A percentile compares a stretch with the other conserved stretches of the same genome.
Evolutionary conservation across 164 flowering plant species (phyloP).

Genomic region (Hamamelis virginiana): DNA sequence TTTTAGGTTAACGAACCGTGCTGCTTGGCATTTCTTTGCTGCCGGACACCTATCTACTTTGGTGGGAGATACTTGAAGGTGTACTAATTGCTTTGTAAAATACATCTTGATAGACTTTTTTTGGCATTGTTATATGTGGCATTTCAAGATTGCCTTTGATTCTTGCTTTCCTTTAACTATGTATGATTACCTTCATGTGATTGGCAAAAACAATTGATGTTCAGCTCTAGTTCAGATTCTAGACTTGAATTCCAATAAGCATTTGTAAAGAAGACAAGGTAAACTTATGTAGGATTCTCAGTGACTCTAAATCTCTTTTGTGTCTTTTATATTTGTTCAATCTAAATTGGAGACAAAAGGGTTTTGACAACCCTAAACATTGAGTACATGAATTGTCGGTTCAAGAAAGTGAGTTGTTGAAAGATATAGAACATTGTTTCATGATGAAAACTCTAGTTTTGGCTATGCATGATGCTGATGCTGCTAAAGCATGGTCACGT

Average conservation of each 20-base stretch:
- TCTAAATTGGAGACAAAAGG: neutral
- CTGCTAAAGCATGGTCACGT: too few relatives aligned
- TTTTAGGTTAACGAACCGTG: slow-evolving; percentile 65
- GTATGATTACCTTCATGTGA: neutral
- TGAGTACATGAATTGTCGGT: neutral
- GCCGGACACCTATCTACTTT: slow-evolving; percentile 61
- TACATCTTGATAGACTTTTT: neutral
- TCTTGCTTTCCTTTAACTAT: too few relatives aligned
- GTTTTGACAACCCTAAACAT: neutral
- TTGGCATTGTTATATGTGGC: neutral
- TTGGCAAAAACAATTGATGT: neutral
- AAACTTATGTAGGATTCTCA: too few relatives aligned
- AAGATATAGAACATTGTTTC: neutral
- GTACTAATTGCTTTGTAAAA: slow-evolving; percentile 8
- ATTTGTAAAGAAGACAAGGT: too few relatives aligned
- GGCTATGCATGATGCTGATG: too few relatives aligned
- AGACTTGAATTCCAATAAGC: too few relatives aligned
- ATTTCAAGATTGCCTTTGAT: too few relatives aligned
- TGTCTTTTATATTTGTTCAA: neutral
- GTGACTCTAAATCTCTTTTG: too few relatives aligned
- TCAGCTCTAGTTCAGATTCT: too few relatives aligned
- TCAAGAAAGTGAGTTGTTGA: neutral
- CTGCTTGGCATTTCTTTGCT: slow-evolving; percentile 44
- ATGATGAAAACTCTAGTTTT: neutral
- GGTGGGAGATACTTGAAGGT: slow-evolving; percentile 97